A percentile compares a stretch with the other conserved stretches of the same genome.
Conservation (phyloP, 331 rosid genomes). For the Spiraea crenata region DNA sequence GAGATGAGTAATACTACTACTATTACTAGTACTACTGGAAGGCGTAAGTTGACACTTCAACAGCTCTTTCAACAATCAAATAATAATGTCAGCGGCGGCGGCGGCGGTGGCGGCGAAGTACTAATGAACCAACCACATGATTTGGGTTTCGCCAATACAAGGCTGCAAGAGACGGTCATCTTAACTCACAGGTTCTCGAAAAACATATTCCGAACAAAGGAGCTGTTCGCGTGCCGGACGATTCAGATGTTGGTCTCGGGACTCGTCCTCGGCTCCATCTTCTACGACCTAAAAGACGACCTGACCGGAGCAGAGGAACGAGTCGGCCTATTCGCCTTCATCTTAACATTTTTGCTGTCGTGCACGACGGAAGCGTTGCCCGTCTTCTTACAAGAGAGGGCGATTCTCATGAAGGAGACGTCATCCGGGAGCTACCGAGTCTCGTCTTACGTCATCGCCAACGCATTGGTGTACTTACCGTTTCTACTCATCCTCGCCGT, state of each 20-base stretch:
- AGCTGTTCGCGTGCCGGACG: conserved; percentile 87
- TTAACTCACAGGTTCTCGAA: conserved; percentile 90
- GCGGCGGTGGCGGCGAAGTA: not conserved
- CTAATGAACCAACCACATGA: not conserved
- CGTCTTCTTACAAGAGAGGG: conserved; percentile 88
- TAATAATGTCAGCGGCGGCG: conserved; percentile 26
- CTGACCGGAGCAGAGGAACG: conserved; percentile 66
- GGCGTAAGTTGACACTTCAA: conserved; percentile 71
- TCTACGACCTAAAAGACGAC: conserved; percentile 68
- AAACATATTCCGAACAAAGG: conserved; percentile 85
- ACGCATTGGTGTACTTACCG: conserved; percentile 84
- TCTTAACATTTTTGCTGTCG: conserved; percentile 67
- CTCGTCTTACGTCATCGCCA: conserved; percentile 89
- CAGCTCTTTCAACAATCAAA: conserved; percentile 90
- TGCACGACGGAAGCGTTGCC: conserved; percentile 89
- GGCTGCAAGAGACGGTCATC: conserved; percentile 69
- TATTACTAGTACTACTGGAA: no score
- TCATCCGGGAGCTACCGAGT: conserved; percentile 89
- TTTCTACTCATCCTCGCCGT: conserved; percentile 85
- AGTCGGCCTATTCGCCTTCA: conserved; percentile 93
- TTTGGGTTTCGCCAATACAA: conserved; percentile 66
- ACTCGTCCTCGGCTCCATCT: conserved; percentile 81
- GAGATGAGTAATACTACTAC: conserved; percentile 26
- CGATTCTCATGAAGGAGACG: conserved; percentile 94
- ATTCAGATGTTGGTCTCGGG: conserved; percentile 86